phyloP scores from a whole-genome alignment of 2,329 filamentous ascomycete species.

The Phoma herbarum region DNA sequence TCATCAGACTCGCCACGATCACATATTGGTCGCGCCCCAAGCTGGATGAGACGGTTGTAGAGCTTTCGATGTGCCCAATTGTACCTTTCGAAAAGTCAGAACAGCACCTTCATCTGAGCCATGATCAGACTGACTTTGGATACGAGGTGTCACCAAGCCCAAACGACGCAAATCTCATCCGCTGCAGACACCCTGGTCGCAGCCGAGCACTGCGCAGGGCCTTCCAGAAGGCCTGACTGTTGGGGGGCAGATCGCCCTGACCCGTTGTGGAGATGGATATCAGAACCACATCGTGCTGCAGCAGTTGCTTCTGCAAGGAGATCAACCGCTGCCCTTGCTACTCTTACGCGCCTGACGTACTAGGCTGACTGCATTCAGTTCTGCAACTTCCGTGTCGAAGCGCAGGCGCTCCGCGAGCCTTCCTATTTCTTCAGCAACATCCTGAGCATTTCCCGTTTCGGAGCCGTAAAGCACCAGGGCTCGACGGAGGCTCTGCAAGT shows the following conservation, averaged over 20 bases:
- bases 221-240: slow-evolving; percentile 84
- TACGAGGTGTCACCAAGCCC: slow-evolving; percentile 96
- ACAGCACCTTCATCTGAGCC: neutral
- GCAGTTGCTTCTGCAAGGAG: slow-evolving; percentile 52
- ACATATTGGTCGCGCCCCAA: slow-evolving; percentile 81
- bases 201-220: slow-evolving; percentile 82
- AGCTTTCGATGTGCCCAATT: slow-evolving; percentile 94
- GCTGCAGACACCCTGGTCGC: slow-evolving; percentile 71
- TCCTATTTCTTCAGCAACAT: slow-evolving; percentile 86
- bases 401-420: slow-evolving; percentile 77
- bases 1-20: slow-evolving; percentile 89
- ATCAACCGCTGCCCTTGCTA: slow-evolving; percentile 15
- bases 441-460: slow-evolving; percentile 93
- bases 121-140: slow-evolving; percentile 71
- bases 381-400: slow-evolving; percentile 77
- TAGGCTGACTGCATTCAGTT: slow-evolving; percentile 78
- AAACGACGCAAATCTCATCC: slow-evolving; percentile 82
- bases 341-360: slow-evolving; percentile 61
- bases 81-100: slow-evolving; percentile 65
- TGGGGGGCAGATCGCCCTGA: slow-evolving; percentile 90
- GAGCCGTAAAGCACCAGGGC: slow-evolving; percentile 88
- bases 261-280: slow-evolving; percentile 92
- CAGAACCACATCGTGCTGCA: slow-evolving; percentile 67
- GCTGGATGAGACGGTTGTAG: slow-evolving; percentile 80
- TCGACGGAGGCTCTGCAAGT: slow-evolving; percentile 46